These are phyloP conservation scores for Beauveria australis DNA, from an alignment of 2,329 filamentous ascomycete genomes.

Conservation along the genomic window DNA sequence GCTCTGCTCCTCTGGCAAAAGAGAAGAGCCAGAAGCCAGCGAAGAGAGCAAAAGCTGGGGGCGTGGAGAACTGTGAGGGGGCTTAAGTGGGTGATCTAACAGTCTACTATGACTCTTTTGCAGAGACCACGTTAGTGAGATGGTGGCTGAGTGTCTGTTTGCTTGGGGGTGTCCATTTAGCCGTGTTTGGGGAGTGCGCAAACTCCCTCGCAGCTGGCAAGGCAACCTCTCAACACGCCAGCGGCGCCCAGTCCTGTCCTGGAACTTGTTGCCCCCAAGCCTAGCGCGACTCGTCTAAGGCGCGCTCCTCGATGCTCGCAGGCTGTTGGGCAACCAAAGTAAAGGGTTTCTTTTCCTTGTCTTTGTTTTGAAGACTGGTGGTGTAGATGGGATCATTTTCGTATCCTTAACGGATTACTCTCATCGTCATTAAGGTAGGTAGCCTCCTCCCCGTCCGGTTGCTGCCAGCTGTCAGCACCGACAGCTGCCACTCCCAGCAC, in stretches of 20 bases:
- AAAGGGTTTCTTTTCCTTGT: no score
- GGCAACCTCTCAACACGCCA: not conserved
- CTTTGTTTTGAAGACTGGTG: no score
- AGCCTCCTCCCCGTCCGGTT: not conserved
- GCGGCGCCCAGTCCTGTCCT: not conserved
- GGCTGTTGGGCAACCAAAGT: no score
- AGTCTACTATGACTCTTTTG: not conserved
- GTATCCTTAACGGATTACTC: no score
- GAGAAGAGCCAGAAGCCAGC: not conserved
- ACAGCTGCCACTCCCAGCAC: not conserved
- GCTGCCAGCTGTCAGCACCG: not conserved
- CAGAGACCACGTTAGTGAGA: not conserved
- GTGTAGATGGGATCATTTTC: no score
- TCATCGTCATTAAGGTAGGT: no score
- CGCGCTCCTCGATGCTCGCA: no score
- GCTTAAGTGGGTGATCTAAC: not conserved
- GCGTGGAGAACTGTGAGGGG: not conserved
- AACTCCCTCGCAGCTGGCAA: not conserved
- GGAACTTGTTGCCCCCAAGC: not conserved
- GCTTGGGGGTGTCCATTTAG: not conserved
- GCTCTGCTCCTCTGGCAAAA: not conserved
- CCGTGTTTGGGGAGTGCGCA: not conserved
- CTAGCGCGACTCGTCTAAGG: no score
- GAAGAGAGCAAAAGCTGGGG: constrained; percentile 7
- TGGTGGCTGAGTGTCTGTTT: not conserved